Evolutionary conservation across 1,139 yeast species (phyloP).

Genomic region (Debaryomycetaceae sp.): DNA sequence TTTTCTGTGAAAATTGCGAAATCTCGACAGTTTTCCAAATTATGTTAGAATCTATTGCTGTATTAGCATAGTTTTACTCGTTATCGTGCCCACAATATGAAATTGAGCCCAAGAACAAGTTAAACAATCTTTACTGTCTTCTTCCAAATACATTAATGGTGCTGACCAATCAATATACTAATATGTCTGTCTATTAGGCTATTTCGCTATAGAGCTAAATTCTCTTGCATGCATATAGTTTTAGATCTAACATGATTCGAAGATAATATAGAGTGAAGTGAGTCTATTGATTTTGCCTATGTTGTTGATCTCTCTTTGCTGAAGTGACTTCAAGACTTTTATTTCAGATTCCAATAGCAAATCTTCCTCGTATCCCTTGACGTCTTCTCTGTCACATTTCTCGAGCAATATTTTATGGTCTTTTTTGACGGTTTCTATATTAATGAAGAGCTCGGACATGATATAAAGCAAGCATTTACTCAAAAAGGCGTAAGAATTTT

Average conservation of each 20-base stretch:
- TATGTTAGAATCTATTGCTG: no score
- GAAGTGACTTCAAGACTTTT: constrained; percentile 61
- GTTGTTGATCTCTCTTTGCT: constrained; percentile 52
- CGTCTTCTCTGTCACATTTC: constrained; percentile 87
- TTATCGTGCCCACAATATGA: no score
- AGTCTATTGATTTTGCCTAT: constrained; percentile 55
- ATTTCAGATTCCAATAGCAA: constrained; percentile 72
- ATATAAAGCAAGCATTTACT: constrained; percentile 28
- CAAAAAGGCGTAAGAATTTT: constrained; percentile 52
- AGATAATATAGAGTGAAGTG: constrained; percentile 50
- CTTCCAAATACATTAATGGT: no score
- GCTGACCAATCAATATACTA: background rate
- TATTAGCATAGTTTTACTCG: no score
- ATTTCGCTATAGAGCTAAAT: no score
- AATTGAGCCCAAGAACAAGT: no score
- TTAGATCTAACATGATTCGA: constrained; percentile 25
- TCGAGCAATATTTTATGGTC: constrained; percentile 68
- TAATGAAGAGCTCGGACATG: constrained; percentile 61
- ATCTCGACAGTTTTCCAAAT: no score
- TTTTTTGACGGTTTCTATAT: constrained; percentile 53
- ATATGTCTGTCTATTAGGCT: background rate
- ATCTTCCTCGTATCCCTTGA: constrained; percentile 75
- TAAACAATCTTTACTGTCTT: no score
- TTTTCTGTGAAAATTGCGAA: no score
- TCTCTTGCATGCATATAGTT: no score